Evolutionary conservation across 768 basidiomycete genomes (phyloP).

Genomic region (Lentinula guzmanii): DNA sequence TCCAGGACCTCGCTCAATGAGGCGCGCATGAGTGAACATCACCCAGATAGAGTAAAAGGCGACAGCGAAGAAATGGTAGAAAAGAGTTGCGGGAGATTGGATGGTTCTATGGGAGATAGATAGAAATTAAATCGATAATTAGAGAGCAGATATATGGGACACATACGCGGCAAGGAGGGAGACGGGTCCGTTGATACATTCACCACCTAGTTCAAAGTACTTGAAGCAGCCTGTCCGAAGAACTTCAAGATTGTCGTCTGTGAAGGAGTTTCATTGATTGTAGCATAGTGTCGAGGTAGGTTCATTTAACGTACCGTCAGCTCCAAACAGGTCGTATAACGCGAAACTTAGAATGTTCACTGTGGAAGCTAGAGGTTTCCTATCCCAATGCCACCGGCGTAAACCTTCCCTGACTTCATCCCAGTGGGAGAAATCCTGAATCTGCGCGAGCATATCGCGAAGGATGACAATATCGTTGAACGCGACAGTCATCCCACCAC

Average conservation of each 20-base stretch:
- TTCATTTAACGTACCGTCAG: constrained; percentile 50
- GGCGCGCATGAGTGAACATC: constrained; percentile 59
- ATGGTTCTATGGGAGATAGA: constrained; percentile 47
- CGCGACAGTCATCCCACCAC: constrained; percentile 97
- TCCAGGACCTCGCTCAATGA: constrained; percentile 14
- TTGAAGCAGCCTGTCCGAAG: constrained; percentile 89
- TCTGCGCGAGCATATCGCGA: constrained; percentile 44
- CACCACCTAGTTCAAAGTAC: constrained; percentile 92
- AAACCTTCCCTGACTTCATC: constrained; percentile 43
- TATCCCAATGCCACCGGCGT: constrained; percentile 75
- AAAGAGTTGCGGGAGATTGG: constrained; percentile 74
- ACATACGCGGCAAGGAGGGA: constrained; percentile 82
- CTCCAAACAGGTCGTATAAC: constrained; percentile 90
- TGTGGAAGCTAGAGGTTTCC: constrained; percentile 79
- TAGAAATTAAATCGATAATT: neutral
- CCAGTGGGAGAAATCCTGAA: constrained; percentile 43
- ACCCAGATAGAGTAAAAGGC: constrained; percentile 93
- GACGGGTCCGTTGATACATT: constrained; percentile 84
- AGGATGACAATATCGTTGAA: constrained; percentile 81
- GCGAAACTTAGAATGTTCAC: constrained; percentile 93
- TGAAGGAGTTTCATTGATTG: neutral
- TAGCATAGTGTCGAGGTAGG: neutral
- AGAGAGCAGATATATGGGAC: neutral
- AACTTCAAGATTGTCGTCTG: constrained; percentile 56
- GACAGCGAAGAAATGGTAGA: constrained; percentile 91